A percentile compares a stretch with the other conserved stretches of the same genome.
phyloP scores from a whole-genome alignment of 2,329 filamentous ascomycete genomes.

The Ophiostoma perfectum region DNA sequence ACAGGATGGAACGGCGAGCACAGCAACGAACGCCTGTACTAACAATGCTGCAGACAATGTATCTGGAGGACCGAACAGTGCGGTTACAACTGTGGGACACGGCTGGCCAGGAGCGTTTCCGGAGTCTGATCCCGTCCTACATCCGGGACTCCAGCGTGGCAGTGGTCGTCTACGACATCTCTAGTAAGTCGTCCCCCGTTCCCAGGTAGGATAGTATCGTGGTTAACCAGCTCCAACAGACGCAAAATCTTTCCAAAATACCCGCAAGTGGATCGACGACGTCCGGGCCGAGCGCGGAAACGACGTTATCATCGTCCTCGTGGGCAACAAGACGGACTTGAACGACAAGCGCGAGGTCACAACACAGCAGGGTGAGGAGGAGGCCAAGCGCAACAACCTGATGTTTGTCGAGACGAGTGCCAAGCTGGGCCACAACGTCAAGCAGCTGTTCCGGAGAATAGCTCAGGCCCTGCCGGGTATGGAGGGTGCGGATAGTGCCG shows the following conservation, averaged over 20 bases:
- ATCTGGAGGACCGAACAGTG: conserved; percentile 96
- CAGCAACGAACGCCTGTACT: conserved; percentile 10
- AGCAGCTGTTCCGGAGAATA: conserved; percentile 95
- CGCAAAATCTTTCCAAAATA: conserved; percentile 96
- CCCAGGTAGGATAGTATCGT: not conserved
- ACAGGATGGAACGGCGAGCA: not conserved
- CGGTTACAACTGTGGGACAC: conserved; percentile 98
- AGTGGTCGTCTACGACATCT: conserved; percentile 98
- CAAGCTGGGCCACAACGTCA: conserved; percentile 96
- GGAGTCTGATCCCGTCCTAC: conserved; percentile 94
- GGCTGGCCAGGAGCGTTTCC: conserved; percentile 93
- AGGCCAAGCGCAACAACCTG: conserved; percentile 93
- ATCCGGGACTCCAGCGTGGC: conserved; percentile 97
- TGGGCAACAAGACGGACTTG: conserved; percentile 98
- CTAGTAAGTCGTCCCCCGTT: conserved; percentile 49
- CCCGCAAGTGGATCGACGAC: conserved; percentile 98
- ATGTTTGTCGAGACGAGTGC: conserved; percentile 99
- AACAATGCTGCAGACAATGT: conserved; percentile 70
- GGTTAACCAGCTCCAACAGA: conserved; percentile 42
- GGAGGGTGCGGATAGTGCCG: conserved; percentile 81
- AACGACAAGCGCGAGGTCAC: conserved; percentile 98
- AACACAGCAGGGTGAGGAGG: conserved; percentile 91
- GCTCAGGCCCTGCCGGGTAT: conserved; percentile 95
- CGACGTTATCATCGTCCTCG: conserved; percentile 97
- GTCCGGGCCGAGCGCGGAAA: conserved; percentile 93